Evolutionary conservation across 2,329 filamentous ascomycete species (phyloP), one percentile per base, ranked within the genome.

Genomic region (Westerdykella sp.): DNA sequence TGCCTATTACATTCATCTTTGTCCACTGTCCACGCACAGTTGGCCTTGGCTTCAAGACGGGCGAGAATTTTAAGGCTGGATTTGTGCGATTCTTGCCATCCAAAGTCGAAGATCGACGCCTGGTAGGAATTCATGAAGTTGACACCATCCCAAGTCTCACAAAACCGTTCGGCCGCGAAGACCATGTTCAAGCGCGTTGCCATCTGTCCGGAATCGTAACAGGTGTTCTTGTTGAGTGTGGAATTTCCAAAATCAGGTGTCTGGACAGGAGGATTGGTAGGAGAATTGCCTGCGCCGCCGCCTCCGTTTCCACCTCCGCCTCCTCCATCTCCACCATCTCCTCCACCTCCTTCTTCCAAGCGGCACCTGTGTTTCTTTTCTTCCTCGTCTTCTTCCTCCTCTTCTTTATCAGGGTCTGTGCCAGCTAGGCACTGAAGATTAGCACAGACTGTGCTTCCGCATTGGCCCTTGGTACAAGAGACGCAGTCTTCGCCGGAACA

Each of bases 21-120:
- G 15, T 38, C 39, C 36, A 43, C 30, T 32, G 15, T 10, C 41
- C 41, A 43, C 18, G 25, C 6, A 28, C 41, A 43, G 36, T 43
- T 38, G 36, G 37, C 13, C 21, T 43, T 43, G 16, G 36, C 41
- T 43, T 43, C 41, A 3, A 43, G 35, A 5, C 41, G 41, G 28
- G 31, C 28, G 12, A 43, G 41, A 16, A 43, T 43, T 23, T 39
- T 43, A 28, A 43, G 41, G n/a, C 41, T 34, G 11, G 41, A 38
- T 28, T 43, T 43, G 36, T 43, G 41, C 22, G 37, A 21, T 34
- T 43, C 41, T 39, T 43, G 41, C 41, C 41, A 43, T 13, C 41
- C 41, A 18, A 43, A 43, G 13, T 13, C 14, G 41, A 39, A 21
- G 4, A 39, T 15, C 21, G 36, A 22, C 12, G 35, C 34, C 21